A percentile compares a stretch with the other conserved stretches of the same genome.
These are phyloP conservation scores for Dactylonectria estremocensis DNA, from an alignment of 2,329 filamentous ascomycete genomes.

Conservation along the genomic window DNA sequence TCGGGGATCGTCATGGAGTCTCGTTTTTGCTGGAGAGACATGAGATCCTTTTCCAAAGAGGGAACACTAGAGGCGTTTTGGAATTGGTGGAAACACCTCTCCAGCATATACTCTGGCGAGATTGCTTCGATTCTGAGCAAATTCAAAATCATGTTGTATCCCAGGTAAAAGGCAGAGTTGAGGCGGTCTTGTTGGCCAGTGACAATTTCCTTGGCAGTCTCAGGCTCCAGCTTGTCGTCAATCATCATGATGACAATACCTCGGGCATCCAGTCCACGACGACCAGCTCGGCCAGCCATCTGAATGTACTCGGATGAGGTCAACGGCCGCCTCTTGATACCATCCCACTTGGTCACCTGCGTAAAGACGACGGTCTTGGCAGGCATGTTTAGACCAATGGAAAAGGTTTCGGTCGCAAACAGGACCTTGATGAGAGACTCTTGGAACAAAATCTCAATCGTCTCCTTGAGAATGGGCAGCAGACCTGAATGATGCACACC, in stretches of 20 bases:
- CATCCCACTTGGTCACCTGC: constrained; percentile 95
- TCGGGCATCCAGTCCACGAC: constrained; percentile 96
- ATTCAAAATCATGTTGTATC: constrained; percentile 99
- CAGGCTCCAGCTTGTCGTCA: constrained; percentile 94
- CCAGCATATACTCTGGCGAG: constrained; percentile 98
- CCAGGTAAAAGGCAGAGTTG: constrained; percentile 97
- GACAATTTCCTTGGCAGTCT: constrained; percentile 94
- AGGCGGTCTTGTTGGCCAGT: constrained; percentile 97
- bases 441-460: constrained; percentile 98
- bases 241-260: constrained; percentile 99
- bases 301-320: constrained; percentile 98
- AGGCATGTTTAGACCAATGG: constrained; percentile 98
- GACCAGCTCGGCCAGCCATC: constrained; percentile 97
- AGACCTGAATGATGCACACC: constrained; percentile 98
- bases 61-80: constrained; percentile 94
- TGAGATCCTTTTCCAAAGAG: constrained; percentile 85
- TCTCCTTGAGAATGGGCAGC: constrained; percentile 96
- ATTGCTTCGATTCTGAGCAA: constrained; percentile 98
- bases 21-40: constrained; percentile 82
- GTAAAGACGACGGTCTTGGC: constrained; percentile 99
- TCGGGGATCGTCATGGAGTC: constrained; percentile 84
- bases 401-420: constrained; percentile 98
- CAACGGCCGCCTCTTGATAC: constrained; percentile 83
- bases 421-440: constrained; percentile 98
- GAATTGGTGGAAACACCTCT: constrained; percentile 98